A percentile compares a stretch with the other conserved stretches of the same genome.
phyloP scores from a whole-genome alignment of 495 filamentous ascomycete species.

The Neurospora sp. region DNA sequence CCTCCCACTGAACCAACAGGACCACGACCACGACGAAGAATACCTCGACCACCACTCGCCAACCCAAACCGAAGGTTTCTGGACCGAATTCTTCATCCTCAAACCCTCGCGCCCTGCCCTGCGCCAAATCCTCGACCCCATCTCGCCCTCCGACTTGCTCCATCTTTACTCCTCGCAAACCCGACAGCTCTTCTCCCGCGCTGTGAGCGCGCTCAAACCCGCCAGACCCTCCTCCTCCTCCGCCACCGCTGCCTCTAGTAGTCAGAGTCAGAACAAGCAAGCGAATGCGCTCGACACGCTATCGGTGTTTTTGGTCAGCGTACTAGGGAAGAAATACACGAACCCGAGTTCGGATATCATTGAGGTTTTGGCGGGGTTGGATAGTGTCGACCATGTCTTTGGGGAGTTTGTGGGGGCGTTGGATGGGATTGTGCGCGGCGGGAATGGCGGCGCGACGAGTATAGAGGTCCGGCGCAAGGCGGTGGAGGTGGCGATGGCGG shows the following conservation, averaged over 20 bases:
- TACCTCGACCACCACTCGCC: constrained; percentile 12
- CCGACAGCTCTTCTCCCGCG: constrained; percentile 64
- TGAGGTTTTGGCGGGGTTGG: constrained; percentile 73
- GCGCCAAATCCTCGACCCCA: constrained; percentile 51
- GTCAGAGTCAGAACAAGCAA: background rate
- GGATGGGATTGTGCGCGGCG: constrained; percentile 68
- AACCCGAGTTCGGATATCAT: constrained; percentile 96
- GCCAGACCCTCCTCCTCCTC: background rate
- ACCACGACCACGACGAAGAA: constrained; percentile 45
- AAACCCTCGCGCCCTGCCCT: constrained; percentile 62
- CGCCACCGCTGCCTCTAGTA: background rate
- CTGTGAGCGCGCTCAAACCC: constrained; percentile 54
- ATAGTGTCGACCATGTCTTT: constrained; percentile 77
- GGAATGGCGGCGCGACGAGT: background rate
- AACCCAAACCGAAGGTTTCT: constrained; percentile 76
- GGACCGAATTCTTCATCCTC: constrained; percentile 90
- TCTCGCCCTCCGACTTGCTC: constrained; percentile 65
- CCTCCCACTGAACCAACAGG: constrained; percentile 7
- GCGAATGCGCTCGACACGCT: background rate
- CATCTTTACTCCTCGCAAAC: constrained; percentile 59
- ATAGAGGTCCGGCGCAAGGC: constrained; percentile 66
- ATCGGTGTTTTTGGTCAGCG: constrained; percentile 55
- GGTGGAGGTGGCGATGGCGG: constrained; percentile 67
- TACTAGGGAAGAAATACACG: constrained; percentile 83
- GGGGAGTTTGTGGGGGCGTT: constrained; percentile 77